Evolutionary conservation across 352 stramenopile genomes (phyloP).

Genomic region (Pythium insidiosum): DNA sequence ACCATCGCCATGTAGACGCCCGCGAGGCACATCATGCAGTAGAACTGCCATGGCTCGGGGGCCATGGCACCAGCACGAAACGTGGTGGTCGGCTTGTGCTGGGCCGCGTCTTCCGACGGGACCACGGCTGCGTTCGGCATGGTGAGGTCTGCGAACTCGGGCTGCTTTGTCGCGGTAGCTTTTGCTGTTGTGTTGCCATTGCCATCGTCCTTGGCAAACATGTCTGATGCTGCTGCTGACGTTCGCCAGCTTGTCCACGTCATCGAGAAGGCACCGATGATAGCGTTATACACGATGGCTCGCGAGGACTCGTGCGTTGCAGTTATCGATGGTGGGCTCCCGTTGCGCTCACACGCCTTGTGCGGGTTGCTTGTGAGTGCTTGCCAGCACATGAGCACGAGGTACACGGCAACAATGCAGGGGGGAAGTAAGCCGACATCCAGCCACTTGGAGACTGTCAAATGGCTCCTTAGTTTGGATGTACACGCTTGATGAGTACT

Average conservation of each 20-base stretch:
- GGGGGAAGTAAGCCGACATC: slow-evolving; percentile 68
- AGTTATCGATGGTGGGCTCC: background rate
- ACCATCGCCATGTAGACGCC: slow-evolving; percentile 93
- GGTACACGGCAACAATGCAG: slow-evolving; percentile 59
- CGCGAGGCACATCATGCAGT: slow-evolving; percentile 88
- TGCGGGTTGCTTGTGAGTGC: slow-evolving; percentile 48
- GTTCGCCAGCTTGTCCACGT: slow-evolving; percentile 70
- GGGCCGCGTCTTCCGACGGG: slow-evolving; percentile 3
- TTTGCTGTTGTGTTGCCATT: too few relatives aligned
- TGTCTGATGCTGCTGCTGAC: slow-evolving; percentile 36
- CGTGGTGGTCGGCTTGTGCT: background rate
- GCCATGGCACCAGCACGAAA: slow-evolving; percentile 3
- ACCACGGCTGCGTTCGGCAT: background rate
- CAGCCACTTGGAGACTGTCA: slow-evolving; percentile 56
- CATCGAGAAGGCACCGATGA: slow-evolving; percentile 54
- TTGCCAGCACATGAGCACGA: slow-evolving; percentile 75
- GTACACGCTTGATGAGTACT: too few relatives aligned
- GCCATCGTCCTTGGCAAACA: slow-evolving; percentile 76
- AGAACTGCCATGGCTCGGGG: slow-evolving; percentile 90
- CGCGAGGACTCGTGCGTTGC: slow-evolving; percentile 9
- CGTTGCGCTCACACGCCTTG: slow-evolving; percentile 25
- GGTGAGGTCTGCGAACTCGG: slow-evolving; percentile 4
- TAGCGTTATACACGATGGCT: slow-evolving; percentile 26
- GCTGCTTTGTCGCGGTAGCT: background rate
- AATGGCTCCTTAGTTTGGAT: too few relatives aligned